These are phyloP conservation scores for Hydrangea macrophylla DNA, from an alignment of 148 eudicot genomes.

Conservation along the genomic window DNA sequence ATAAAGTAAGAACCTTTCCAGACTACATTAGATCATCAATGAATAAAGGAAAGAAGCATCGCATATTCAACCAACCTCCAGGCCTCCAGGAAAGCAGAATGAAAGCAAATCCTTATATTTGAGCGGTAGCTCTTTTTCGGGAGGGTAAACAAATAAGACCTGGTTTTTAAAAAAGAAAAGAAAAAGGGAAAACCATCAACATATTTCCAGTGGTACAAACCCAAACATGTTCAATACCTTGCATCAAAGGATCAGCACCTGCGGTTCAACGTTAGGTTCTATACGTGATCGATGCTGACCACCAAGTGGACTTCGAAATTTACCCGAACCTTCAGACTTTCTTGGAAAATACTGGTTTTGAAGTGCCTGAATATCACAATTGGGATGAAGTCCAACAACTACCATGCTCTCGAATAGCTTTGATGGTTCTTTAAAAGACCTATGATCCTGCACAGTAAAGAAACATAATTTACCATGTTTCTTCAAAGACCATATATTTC, in stretches of 20 bases:
- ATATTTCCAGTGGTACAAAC: not conserved
- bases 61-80: conserved; percentile 58
- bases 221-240: not conserved
- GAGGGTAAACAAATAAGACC: conserved; percentile 96
- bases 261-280: conserved; percentile 88
- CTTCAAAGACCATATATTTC: not conserved
- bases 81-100: conserved; percentile 95
- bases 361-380: conserved; percentile 72
- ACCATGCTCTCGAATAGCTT: conserved; percentile 95
- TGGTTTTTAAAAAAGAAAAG: conserved; percentile 41
- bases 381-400: conserved; percentile 92
- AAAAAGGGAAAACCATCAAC: conserved; percentile 14
- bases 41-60: not conserved
- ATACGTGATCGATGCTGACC: conserved; percentile 70
- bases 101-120: conserved; percentile 89
- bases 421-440: conserved; percentile 70
- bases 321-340: conserved; percentile 78
- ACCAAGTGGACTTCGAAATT: conserved; percentile 63
- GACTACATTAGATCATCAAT: not conserved
- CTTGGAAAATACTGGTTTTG: conserved; percentile 55
- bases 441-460: conserved; percentile 60
- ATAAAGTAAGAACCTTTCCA: not conserved
- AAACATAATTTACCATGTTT: conserved; percentile 4
- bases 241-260: conserved; percentile 43
- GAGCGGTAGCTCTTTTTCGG: conserved; percentile 81